Conservation (phyloP, 305 asterid genomes). For the Fraxinus ornus region DNA sequence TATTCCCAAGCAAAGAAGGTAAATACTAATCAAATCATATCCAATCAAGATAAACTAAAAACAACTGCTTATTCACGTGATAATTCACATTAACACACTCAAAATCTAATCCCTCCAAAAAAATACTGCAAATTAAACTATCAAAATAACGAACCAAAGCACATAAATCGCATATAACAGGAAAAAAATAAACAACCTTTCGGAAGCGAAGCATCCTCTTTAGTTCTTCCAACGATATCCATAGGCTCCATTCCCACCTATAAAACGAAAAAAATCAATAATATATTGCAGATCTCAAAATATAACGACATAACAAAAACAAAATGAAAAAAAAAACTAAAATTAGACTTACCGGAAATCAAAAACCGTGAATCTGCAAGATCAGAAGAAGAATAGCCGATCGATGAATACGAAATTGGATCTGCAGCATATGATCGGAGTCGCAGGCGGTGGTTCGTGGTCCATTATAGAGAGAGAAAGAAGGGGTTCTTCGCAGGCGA, state of each 20-base stretch:
- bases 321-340: background rate
- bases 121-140: background rate
- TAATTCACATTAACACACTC: background rate
- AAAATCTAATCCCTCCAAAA: background rate
- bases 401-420: background rate
- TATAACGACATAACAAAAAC: slow-evolving; percentile 11
- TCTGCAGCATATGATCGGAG: slow-evolving; percentile 45
- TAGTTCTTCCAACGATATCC: slow-evolving; percentile 86
- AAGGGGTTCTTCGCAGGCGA: slow-evolving; percentile 21
- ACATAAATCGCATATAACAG: background rate
- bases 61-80: background rate
- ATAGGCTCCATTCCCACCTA: slow-evolving; percentile 73
- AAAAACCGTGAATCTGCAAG: slow-evolving; percentile 21
- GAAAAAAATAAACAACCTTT: slow-evolving; percentile 46
- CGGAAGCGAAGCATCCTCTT: slow-evolving; percentile 98
- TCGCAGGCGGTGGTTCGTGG: slow-evolving; percentile 47
- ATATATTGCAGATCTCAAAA: background rate
- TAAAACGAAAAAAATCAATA: slow-evolving; percentile 26
- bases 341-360: slow-evolving; percentile 26
- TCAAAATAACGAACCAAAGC: background rate
- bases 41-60: background rate
- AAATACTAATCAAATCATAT: background rate
- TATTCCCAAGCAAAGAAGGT: background rate
- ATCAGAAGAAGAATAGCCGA: slow-evolving; percentile 1
- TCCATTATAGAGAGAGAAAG: slow-evolving; percentile 12